A percentile compares a stretch with the other conserved stretches of the same genome.
phyloP scores from a whole-genome alignment of 2,329 filamentous ascomycete species.

The Diaporthe caulivora region DNA sequence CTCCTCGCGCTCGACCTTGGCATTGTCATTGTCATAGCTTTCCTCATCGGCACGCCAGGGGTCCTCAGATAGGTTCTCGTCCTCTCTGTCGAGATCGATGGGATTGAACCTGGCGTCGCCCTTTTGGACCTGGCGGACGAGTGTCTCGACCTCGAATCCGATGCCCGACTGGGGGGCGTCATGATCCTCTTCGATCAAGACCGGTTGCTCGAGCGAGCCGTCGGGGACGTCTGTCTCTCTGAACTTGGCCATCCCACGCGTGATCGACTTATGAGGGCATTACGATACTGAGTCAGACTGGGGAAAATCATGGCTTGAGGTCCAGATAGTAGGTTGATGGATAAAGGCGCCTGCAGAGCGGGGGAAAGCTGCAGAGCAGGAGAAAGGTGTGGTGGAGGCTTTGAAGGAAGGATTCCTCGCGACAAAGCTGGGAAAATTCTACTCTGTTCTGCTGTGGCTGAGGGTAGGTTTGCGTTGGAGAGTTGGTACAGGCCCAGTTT shows the following conservation, averaged over 20 bases:
- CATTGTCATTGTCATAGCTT: constrained; percentile 33
- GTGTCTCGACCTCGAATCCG: constrained; percentile 4
- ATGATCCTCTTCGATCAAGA: not conserved
- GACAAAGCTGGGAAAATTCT: not conserved
- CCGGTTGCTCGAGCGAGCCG: constrained; percentile 20
- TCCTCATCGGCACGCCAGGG: constrained; percentile 36
- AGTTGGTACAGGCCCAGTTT: too few species aligned
- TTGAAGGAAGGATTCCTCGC: not conserved
- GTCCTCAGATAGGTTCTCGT: constrained; percentile 26
- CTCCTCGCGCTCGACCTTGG: constrained; percentile 11
- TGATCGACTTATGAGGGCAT: not conserved
- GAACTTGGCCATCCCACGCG: not conserved
- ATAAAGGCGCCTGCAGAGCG: not conserved
- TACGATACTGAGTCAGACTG: not conserved
- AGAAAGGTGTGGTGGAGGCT: not conserved
- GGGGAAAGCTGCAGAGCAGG: not conserved
- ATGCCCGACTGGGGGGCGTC: constrained; percentile 6
- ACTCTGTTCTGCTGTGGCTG: not conserved
- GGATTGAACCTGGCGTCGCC: constrained; percentile 11
- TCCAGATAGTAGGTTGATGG: not conserved
- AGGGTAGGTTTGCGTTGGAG: not conserved
- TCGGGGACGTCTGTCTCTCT: too few species aligned
- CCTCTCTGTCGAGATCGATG: constrained; percentile 32
- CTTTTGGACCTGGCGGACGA: constrained; percentile 10
- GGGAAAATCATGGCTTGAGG: not conserved